phyloP scores from a whole-genome alignment of 2,329 filamentous ascomycete genomes.

The Fusarium palustre region DNA sequence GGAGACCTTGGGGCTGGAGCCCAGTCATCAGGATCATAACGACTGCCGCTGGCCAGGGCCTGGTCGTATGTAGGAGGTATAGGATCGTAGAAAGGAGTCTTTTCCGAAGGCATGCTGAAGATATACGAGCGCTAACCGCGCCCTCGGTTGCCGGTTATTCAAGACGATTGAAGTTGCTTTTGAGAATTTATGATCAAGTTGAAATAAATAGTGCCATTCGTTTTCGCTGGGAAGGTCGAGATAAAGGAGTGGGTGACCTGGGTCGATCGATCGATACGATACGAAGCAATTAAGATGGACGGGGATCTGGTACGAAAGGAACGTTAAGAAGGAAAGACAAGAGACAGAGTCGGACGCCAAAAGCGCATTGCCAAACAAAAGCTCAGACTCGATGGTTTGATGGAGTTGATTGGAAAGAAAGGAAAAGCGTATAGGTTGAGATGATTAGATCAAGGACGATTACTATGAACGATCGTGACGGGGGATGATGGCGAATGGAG shows the following conservation, averaged over 20 bases:
- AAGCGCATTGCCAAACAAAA: conserved; percentile 42
- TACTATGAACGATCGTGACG: conserved; percentile 30
- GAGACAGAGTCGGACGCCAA: conserved; percentile 32
- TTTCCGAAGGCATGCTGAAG: conserved; percentile 54
- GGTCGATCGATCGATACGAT: conserved; percentile 24
- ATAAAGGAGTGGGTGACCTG: conserved; percentile 36
- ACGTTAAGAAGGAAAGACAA: conserved; percentile 46
- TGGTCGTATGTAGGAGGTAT: conserved; percentile 59
- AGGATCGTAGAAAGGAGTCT: conserved; percentile 57
- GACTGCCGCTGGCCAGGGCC: conserved; percentile 54
- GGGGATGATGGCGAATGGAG: conserved; percentile 41
- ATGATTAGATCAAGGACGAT: conserved; percentile 17
- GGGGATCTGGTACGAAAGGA: conserved; percentile 38
- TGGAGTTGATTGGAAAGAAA: conserved; percentile 11
- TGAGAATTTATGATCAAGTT: conserved; percentile 17
- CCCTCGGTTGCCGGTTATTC: conserved; percentile 32
- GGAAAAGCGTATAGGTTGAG: conserved; percentile 23
- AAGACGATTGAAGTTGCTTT: conserved; percentile 8
- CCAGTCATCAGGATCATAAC: conserved; percentile 50
- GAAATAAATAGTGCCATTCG: conserved; percentile 31
- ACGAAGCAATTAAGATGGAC: conserved; percentile 30
- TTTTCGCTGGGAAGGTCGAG: conserved; percentile 25
- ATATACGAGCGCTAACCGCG: conserved; percentile 35
- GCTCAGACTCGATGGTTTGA: conserved; percentile 10
- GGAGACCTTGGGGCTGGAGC: conserved; percentile 48